Percentiles rank a stretch among this genome's conserved stretches.
Conservation (phyloP, 140 eudicot species). For the Cichorium intybus region DNA sequence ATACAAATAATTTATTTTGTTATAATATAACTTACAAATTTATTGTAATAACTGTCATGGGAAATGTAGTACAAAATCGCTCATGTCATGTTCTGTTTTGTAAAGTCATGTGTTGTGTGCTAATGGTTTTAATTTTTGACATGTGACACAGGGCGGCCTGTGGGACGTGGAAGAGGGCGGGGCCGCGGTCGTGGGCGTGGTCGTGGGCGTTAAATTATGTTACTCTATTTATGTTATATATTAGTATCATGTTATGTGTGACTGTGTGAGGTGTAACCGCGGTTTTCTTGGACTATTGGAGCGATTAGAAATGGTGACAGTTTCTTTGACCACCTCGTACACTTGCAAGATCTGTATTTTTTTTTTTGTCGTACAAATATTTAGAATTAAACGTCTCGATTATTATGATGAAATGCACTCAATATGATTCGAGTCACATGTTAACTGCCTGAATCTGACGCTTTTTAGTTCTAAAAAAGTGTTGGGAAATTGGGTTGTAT, state of each 20-base stretch:
- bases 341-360: not conserved
- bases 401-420: not conserved
- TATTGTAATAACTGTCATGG: no score
- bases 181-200: slow-evolving; percentile 72
- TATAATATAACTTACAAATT: no score
- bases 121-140: slow-evolving; percentile 7
- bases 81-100: no score
- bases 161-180: slow-evolving; percentile 64
- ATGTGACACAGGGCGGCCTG: slow-evolving; percentile 43
- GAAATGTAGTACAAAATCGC: no score
- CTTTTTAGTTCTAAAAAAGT: not conserved
- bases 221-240: slow-evolving; percentile 8
- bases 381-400: not conserved
- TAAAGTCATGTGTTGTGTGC: slow-evolving; percentile 4
- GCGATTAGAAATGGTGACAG: not conserved
- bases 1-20: no score
- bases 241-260: slow-evolving; percentile 5
- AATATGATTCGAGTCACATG: no score
- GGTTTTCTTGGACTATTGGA: not conserved
- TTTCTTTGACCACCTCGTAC: not conserved
- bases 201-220: slow-evolving; percentile 45
- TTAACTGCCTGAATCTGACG: not conserved
- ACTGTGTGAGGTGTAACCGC: slow-evolving; percentile 7
- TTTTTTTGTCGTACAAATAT: not conserved
- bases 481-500: no score